A percentile compares a stretch with the other conserved stretches of the same genome.
Evolutionary conservation across 2,329 filamentous ascomycete genomes (phyloP).

Genomic region (Colletotrichum costaricense): DNA sequence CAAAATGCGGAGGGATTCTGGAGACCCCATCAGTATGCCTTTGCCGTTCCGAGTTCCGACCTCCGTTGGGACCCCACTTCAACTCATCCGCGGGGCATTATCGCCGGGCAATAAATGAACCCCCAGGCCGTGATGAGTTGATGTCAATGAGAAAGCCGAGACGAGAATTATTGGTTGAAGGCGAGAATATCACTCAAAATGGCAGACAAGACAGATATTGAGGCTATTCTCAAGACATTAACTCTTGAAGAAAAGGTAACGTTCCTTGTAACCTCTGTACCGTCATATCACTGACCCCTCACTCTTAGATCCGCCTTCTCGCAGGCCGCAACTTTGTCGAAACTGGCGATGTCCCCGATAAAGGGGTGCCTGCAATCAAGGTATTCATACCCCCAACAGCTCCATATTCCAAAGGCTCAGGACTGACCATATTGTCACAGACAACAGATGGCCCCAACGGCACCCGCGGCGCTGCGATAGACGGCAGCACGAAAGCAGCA

Average conservation of each 20-base stretch:
- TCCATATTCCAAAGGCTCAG: no score
- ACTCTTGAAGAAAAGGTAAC: slow-evolving; percentile 45
- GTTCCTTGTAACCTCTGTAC: no score
- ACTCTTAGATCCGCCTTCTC: slow-evolving; percentile 26
- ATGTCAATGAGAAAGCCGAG: not conserved
- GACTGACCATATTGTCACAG: not conserved
- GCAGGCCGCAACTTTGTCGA: slow-evolving; percentile 34
- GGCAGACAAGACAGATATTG: slow-evolving; percentile 31
- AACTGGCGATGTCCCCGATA: slow-evolving; percentile 18
- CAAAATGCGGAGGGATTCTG: slow-evolving; percentile 12
- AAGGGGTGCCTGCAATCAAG: slow-evolving; percentile 30
- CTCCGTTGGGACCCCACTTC: slow-evolving; percentile 4
- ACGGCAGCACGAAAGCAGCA: slow-evolving; percentile 31
- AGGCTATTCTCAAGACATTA: slow-evolving; percentile 43
- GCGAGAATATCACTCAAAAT: not conserved
- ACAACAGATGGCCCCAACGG: slow-evolving; percentile 35
- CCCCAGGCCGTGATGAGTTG: not conserved
- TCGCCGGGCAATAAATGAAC: slow-evolving; percentile 18
- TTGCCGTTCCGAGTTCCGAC: slow-evolving; percentile 29
- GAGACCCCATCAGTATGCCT: not conserved
- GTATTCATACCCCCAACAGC: not conserved
- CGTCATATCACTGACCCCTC: not conserved
- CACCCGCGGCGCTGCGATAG: slow-evolving; percentile 34
- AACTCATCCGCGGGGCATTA: not conserved
- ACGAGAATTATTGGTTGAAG: not conserved